phyloP scores from a whole-genome alignment of 2,329 filamentous ascomycete species.

The Arthrobotrys iridis region DNA sequence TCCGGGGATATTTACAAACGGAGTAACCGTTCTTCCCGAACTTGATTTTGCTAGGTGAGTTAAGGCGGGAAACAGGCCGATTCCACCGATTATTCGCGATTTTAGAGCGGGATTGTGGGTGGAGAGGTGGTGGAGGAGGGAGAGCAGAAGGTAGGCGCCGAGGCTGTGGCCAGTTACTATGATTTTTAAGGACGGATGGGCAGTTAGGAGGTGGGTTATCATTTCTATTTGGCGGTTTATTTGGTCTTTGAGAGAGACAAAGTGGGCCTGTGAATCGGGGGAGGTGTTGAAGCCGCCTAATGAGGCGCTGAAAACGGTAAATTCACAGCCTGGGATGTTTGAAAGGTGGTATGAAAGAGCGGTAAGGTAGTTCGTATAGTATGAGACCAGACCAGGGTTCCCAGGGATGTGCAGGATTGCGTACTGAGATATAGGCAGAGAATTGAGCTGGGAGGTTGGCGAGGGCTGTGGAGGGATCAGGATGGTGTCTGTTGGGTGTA shows the following conservation, averaged over 20 bases:
- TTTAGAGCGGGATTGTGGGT: background rate
- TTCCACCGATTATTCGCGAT: constrained; percentile 64
- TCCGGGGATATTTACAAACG: constrained; percentile 12
- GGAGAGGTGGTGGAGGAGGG: constrained; percentile 67
- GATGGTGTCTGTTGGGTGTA: constrained; percentile 18
- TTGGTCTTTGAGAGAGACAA: constrained; percentile 31
- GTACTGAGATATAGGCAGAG: constrained; percentile 52
- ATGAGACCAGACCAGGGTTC: constrained; percentile 80
- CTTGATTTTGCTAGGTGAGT: constrained; percentile 73
- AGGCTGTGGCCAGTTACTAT: constrained; percentile 78
- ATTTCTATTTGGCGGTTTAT: constrained; percentile 38
- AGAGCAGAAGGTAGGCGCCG: constrained; percentile 76
- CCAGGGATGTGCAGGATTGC: constrained; percentile 79
- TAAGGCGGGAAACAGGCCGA: constrained; percentile 78
- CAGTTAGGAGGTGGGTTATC: constrained; percentile 32
- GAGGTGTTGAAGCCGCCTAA: constrained; percentile 41
- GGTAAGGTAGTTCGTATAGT: constrained; percentile 75
- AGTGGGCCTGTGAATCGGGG: background rate
- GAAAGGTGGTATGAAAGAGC: constrained; percentile 64
- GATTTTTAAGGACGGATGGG: constrained; percentile 34
- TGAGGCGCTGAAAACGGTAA: constrained; percentile 43
- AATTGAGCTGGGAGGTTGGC: constrained; percentile 38
- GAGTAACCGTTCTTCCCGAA: constrained; percentile 67
- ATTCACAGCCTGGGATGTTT: constrained; percentile 25
- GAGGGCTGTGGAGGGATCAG: constrained; percentile 46